phyloP scores from a whole-genome alignment of 768 basidiomycete species.

The Lentinula lateritia region DNA sequence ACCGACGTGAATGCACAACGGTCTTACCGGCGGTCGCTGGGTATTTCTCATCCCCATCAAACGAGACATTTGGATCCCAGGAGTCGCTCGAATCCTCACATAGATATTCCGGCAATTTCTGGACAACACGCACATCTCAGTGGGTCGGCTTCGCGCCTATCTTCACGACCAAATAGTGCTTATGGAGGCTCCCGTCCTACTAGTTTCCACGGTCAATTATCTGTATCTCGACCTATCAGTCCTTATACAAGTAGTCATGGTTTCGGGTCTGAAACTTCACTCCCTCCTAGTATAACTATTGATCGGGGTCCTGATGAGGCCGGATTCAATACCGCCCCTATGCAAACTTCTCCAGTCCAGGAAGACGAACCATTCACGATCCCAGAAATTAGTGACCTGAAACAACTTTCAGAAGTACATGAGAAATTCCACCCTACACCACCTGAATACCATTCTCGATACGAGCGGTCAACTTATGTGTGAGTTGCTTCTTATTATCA shows the following conservation, averaged over 20 bases:
- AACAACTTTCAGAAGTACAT: background rate
- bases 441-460: background rate
- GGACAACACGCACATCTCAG: background rate
- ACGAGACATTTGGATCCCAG: background rate
- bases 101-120: background rate
- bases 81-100: slow-evolving; percentile 1
- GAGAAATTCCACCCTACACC: background rate
- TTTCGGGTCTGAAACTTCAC: background rate
- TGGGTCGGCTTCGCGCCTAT: background rate
- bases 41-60: background rate
- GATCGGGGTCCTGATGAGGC: background rate
- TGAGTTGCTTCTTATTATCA: background rate
- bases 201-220: background rate
- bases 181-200: background rate
- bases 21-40: background rate
- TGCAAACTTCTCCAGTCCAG: background rate
- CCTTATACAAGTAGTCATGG: background rate
- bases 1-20: background rate
- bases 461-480: slow-evolving; percentile 1
- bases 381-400: background rate
- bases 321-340: background rate
- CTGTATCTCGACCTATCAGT: background rate
- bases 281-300: background rate
- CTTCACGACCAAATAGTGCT: background rate
- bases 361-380: background rate